A percentile compares a stretch with the other conserved stretches of the same genome.
These are phyloP conservation scores for Tetrahymena malaccensis DNA, from an alignment of 73 alveolate species.

Conservation along the genomic window DNA sequence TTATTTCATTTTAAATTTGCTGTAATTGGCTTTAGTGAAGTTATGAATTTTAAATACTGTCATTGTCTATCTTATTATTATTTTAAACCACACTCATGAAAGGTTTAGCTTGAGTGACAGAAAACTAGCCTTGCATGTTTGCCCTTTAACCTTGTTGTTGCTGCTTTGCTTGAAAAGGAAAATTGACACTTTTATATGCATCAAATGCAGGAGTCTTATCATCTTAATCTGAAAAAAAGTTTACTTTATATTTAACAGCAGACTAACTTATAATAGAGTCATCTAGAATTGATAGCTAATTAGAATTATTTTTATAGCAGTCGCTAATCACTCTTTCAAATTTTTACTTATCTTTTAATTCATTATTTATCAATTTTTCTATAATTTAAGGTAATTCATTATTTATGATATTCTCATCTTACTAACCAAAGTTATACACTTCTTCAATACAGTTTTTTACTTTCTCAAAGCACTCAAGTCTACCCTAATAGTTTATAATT, in stretches of 20 bases:
- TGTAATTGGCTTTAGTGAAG: neutral
- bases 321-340: neutral
- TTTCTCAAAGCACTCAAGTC: neutral
- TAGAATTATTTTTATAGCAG: neutral
- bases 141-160: neutral
- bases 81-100: neutral
- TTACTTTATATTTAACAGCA: neutral
- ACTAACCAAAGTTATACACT: neutral
- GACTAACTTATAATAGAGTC: neutral
- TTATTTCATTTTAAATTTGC: neutral
- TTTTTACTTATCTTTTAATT: neutral
- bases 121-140: neutral
- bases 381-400: neutral
- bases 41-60: neutral
- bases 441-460: neutral
- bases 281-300: neutral
- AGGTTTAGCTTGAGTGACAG: neutral
- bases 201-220: neutral
- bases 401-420: neutral
- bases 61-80: neutral
- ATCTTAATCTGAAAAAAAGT: neutral
- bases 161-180: neutral
- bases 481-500: neutral
- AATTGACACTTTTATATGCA: neutral
- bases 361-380: neutral